Base-by-base conservation (phyloP, 495 filamentous ascomycete genomes). In the Penicillium cataractarum region DNA sequence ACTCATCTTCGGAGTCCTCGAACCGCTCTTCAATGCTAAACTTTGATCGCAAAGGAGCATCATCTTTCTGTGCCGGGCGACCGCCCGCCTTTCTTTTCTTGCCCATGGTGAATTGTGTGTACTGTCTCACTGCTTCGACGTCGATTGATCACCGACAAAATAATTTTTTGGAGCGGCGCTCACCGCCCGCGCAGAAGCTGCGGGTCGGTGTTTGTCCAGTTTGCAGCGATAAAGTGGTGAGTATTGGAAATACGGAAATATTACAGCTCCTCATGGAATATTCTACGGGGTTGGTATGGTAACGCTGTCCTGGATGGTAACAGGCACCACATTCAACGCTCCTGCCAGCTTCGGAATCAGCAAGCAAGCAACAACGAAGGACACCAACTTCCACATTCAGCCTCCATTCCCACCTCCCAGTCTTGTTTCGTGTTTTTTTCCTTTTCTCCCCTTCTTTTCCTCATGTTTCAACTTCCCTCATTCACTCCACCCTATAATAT, bases 1-100 rank as follows among this genome's bases (percentile, higher is more conserved):
- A 96, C 62, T 95, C 92, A 76, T 99, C 95, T 68, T 96, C 91
- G 2, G 92, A 94, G 70, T 96, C 88, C 67, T 93, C 92, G 65
- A 97, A 89, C 69, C 94, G 89, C 72, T 90, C 86, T 78, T 89
- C 93, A n/a, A 87, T 84, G 55, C 80, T 67, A 53, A 74, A 82
- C 61, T 78, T 80, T 48, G 79, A 68, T 17, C 65, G 66, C 46
- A 67, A 68, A n/a, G 67, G 65, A 10, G 71, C 65, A 35, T 87
- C 74, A 53, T 83, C 78, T 33, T 84, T 80, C 56, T 78, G 79
- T 9, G 83, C 62, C n/a, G 77, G 73, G 50, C 76, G 80, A 61
- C 82, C 76, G 44, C 86, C 79, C 2, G 84, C 86, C 77, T 94
- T 95, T 80, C 91, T 87, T 70, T 94, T 95, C 70, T 90, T 93